These are phyloP conservation scores for Irpex lacteus DNA, from an alignment of 1,284 basidiomycete species.

Conservation along the genomic window DNA sequence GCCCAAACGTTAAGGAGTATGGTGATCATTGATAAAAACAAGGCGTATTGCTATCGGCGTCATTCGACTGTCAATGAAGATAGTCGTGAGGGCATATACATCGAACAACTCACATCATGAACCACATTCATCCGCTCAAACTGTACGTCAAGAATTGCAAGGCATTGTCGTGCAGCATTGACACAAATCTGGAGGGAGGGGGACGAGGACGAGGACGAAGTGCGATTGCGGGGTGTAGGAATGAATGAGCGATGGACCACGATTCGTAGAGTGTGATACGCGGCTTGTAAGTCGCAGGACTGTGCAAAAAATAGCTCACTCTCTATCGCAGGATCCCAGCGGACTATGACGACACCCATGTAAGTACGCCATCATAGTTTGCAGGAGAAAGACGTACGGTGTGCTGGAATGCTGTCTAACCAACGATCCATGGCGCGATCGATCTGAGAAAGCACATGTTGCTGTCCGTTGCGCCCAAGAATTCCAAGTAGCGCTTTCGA, in stretches of 20 bases:
- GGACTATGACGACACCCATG: conserved; percentile 1
- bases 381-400: conserved; percentile 16
- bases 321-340: conserved; percentile 61
- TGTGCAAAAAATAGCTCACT: conserved; percentile 63
- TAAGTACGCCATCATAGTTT: background rate
- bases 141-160: background rate
- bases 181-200: background rate
- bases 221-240: conserved; percentile 51
- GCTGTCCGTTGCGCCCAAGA: conserved; percentile 21
- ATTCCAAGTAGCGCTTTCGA: conserved; percentile 11
- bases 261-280: conserved; percentile 76
- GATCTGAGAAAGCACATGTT: conserved; percentile 22
- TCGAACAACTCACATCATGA: background rate
- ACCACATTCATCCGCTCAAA: background rate
- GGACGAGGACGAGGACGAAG: background rate
- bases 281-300: conserved; percentile 62
- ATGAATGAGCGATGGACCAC: conserved; percentile 83
- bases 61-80: background rate
- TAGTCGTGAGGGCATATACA: background rate
- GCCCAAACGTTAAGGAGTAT: background rate
- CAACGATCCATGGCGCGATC: conserved; percentile 24
- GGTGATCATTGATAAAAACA: background rate
- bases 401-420: conserved; percentile 21
- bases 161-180: background rate
- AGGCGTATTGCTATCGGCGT: background rate